These are phyloP conservation scores for Biscogniauxia mediterranea DNA, from an alignment of 2,329 filamentous ascomycete species.

Conservation along the genomic window DNA sequence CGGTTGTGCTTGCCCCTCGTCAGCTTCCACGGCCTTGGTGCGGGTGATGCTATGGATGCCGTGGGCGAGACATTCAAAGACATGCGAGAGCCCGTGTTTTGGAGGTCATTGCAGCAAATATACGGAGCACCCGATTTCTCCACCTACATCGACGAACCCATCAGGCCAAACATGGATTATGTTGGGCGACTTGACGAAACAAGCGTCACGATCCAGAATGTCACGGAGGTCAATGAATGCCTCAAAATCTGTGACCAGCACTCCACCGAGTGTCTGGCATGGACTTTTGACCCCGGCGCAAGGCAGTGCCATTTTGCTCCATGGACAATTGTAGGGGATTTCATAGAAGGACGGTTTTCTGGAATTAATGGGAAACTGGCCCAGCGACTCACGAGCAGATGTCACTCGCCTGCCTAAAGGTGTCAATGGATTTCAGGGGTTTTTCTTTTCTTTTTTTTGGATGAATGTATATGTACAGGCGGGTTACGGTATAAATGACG, in stretches of 20 bases:
- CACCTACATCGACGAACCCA: slow-evolving; percentile 36
- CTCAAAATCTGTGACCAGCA: slow-evolving; percentile 40
- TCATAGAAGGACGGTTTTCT: slow-evolving; percentile 33
- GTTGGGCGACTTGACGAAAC: slow-evolving; percentile 49
- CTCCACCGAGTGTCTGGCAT: slow-evolving; percentile 46
- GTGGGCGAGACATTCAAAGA: slow-evolving; percentile 42
- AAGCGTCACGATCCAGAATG: slow-evolving; percentile 37
- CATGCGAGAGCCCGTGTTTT: slow-evolving; percentile 42
- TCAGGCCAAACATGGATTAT: slow-evolving; percentile 44
- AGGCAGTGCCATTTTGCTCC: slow-evolving; percentile 45
- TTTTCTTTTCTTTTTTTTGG: too few species aligned
- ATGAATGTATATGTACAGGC: slow-evolving; percentile 9
- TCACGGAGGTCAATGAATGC: slow-evolving; percentile 43
- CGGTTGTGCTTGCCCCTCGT: slow-evolving; percentile 54
- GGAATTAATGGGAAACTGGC: slow-evolving; percentile 38
- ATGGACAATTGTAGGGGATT: slow-evolving; percentile 49
- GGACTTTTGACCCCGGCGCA: slow-evolving; percentile 45
- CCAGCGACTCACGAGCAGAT: slow-evolving; percentile 24
- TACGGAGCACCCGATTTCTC: slow-evolving; percentile 43
- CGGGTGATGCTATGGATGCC: slow-evolving; percentile 43
- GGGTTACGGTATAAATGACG: slow-evolving; percentile 15
- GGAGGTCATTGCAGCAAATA: slow-evolving; percentile 50
- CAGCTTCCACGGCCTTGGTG: slow-evolving; percentile 51
- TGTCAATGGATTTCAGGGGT: not conserved
- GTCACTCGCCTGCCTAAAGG: slow-evolving; percentile 24